A percentile compares a stretch with the other conserved stretches of the same genome.
Evolutionary conservation across 306 rosid genomes (phyloP).

Genomic region (Rosa chinensis): DNA sequence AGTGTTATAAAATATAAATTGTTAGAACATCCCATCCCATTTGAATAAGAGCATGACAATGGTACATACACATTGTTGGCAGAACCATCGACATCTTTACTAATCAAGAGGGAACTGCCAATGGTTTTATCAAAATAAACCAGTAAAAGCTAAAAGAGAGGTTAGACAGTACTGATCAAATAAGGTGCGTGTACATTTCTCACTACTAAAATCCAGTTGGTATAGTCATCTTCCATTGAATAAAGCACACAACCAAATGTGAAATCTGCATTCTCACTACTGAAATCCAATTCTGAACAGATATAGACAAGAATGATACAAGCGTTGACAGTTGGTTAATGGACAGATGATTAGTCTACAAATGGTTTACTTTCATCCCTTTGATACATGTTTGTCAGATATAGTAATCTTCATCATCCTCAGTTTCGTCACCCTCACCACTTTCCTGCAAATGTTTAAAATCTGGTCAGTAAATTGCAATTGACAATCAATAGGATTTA

Average conservation of each 20-base stretch:
- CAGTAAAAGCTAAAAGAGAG: background rate
- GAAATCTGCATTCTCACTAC: slow-evolving; percentile 29
- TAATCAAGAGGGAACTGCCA: background rate
- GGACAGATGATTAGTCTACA: slow-evolving; percentile 35
- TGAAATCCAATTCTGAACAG: slow-evolving; percentile 24
- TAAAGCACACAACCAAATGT: background rate
- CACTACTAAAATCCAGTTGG: background rate
- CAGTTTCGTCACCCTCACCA: slow-evolving; percentile 57
- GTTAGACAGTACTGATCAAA: background rate
- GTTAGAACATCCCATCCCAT: background rate
- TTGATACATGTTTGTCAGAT: slow-evolving; percentile 15
- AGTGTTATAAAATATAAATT: background rate
- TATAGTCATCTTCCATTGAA: background rate
- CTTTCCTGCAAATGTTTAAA: slow-evolving; percentile 58
- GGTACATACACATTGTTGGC: background rate
- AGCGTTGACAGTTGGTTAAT: slow-evolving; percentile 25
- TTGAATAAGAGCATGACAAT: background rate
- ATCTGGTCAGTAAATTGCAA: slow-evolving; percentile 7
- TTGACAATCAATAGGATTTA: background rate
- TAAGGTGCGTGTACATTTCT: background rate
- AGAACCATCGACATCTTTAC: background rate
- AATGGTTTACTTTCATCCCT: slow-evolving; percentile 24
- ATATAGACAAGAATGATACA: slow-evolving; percentile 34
- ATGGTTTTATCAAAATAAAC: background rate
- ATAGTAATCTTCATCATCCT: slow-evolving; percentile 42